Percentiles rank a stretch among this genome's conserved stretches.
Conservation (phyloP, 2,329 filamentous ascomycete genomes). For the Botrytis pseudocinerea region DNA sequence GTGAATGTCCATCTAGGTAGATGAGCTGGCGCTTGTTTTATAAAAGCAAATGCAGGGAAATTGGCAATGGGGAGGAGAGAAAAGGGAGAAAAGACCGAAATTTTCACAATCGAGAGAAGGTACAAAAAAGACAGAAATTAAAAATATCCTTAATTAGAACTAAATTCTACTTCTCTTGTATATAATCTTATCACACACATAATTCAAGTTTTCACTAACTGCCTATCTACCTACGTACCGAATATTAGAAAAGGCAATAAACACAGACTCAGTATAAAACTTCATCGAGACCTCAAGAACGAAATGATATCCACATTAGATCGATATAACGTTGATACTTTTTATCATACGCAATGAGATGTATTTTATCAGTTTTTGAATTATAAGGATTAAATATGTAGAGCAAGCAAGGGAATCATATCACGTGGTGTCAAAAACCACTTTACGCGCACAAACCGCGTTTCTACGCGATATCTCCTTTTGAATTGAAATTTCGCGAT, state of each 20-base stretch:
- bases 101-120: neutral
- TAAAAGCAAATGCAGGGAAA: neutral
- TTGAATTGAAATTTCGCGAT: constrained; percentile 22
- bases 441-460: constrained; percentile 19
- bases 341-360: neutral
- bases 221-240: no score
- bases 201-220: neutral
- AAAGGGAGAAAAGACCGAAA: neutral
- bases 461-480: constrained; percentile 18
- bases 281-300: no score
- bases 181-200: neutral
- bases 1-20: constrained; percentile 7
- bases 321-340: no score
- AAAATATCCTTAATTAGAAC: neutral
- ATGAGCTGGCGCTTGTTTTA: neutral
- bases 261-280: no score
- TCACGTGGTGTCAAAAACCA: neutral
- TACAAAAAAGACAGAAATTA: neutral
- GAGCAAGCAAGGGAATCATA: neutral
- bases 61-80: neutral
- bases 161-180: neutral
- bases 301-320: no score
- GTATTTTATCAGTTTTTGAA: no score
- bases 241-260: no score
- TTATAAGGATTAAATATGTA: neutral